Conservation (phyloP, 495 filamentous ascomycete genomes). For the Sordaria brevicollis region DNA sequence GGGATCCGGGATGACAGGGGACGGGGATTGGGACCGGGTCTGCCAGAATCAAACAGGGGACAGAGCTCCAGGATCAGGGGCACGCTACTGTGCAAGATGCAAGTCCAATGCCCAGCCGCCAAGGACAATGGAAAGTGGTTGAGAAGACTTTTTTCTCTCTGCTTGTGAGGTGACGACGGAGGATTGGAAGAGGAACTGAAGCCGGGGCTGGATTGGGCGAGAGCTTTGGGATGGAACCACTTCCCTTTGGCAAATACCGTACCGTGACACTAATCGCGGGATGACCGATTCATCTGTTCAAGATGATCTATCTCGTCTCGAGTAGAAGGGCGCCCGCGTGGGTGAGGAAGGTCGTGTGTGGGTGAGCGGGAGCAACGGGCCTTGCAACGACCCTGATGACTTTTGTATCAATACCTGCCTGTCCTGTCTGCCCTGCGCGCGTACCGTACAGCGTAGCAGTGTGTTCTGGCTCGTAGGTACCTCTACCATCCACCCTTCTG, state of each 20-base stretch:
- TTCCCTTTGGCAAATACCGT: background rate
- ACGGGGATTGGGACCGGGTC: constrained; percentile 19
- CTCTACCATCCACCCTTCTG: background rate
- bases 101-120: constrained; percentile 6
- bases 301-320: background rate
- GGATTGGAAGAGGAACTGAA: background rate
- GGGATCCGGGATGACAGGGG: background rate
- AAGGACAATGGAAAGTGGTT: constrained; percentile 17
- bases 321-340: background rate
- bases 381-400: background rate
- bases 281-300: background rate
- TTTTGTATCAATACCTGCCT: background rate
- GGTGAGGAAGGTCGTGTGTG: background rate
- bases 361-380: background rate
- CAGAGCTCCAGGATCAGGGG: constrained; percentile 7
- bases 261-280: constrained; percentile 1
- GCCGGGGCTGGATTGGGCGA: background rate
- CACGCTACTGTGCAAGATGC: background rate
- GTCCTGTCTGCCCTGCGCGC: background rate
- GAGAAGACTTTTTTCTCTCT: background rate
- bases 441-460: background rate
- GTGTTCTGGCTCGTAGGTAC: background rate
- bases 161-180: background rate
- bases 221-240: background rate
- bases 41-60: constrained; percentile 20